phyloP scores from a whole-genome alignment of 1,284 basidiomycete genomes.

The Trichosporon coremiiforme region DNA sequence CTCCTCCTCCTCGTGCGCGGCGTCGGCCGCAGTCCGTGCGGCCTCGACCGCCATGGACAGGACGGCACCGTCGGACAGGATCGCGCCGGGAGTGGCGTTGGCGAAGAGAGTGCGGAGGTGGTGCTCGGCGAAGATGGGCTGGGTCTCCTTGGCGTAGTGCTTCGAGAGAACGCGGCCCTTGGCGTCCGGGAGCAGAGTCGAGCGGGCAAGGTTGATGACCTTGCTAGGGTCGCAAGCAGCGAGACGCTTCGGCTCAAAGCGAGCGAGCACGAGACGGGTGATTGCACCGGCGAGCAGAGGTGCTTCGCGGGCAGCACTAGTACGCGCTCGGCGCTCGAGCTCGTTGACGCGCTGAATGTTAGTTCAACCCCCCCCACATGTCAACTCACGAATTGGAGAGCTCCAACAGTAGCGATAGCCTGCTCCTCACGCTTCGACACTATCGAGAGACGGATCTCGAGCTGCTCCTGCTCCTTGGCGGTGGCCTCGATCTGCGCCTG shows the following conservation, averaged over 20 bases:
- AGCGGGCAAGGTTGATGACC: slow-evolving; percentile 10
- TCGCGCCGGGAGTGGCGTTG: neutral
- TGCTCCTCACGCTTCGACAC: slow-evolving; percentile 12
- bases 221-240: slow-evolving; percentile 7
- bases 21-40: neutral
- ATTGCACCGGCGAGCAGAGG: slow-evolving; percentile 12
- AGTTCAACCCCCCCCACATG: neutral
- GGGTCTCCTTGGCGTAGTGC: slow-evolving; percentile 10
- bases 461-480: slow-evolving; percentile 15
- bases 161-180: slow-evolving; percentile 10
- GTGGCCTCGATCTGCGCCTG: neutral
- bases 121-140: slow-evolving; percentile 13
- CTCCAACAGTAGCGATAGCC: neutral
- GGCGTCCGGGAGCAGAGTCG: neutral
- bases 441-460: neutral
- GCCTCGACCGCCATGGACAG: slow-evolving; percentile 14
- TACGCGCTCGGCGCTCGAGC: slow-evolving; percentile 11
- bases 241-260: slow-evolving; percentile 15
- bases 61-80: slow-evolving; percentile 1
- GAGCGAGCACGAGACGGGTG: slow-evolving; percentile 8
- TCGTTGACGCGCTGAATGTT: slow-evolving; percentile 8
- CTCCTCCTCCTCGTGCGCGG: slow-evolving; percentile 11
- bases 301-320: slow-evolving; percentile 11
- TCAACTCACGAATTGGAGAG: slow-evolving; percentile 3
- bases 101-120: slow-evolving; percentile 13